A percentile compares a stretch with the other conserved stretches of the same genome.
Evolutionary conservation across 345 rosid genomes (phyloP).

Genomic region (Orychophragmus violaceus): DNA sequence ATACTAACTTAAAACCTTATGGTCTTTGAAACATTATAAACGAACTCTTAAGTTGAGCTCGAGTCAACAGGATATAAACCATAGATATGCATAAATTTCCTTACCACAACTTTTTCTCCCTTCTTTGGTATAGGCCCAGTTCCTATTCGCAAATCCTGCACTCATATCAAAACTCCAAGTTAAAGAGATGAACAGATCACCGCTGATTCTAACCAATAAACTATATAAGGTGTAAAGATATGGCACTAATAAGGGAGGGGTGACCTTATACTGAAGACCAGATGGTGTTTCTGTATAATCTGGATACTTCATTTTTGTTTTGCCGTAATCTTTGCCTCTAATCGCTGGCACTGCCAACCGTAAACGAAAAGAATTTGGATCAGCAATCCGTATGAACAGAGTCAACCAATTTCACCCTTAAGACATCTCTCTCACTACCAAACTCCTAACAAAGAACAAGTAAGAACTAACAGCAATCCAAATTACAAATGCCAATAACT

Average conservation of each 20-base stretch:
- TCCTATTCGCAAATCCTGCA: constrained; percentile 81
- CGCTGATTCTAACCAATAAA: background rate
- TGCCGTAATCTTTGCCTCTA: constrained; percentile 91
- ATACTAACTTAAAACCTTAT: background rate
- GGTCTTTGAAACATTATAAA: background rate
- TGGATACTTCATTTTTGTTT: constrained; percentile 77
- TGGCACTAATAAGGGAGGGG: background rate
- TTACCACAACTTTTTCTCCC: constrained; percentile 82
- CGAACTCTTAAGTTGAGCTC: background rate
- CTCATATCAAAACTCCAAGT: constrained; percentile 14
- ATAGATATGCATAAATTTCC: constrained; percentile 8
- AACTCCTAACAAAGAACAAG: background rate
- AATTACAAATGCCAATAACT: background rate
- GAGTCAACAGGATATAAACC: background rate
- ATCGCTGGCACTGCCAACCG: constrained; percentile 74
- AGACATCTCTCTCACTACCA: background rate
- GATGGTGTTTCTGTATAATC: constrained; percentile 73
- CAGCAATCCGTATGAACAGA: background rate
- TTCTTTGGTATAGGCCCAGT: constrained; percentile 66
- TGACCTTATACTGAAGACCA: constrained; percentile 93
- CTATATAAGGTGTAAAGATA: background rate
- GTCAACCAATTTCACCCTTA: background rate
- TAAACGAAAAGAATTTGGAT: background rate
- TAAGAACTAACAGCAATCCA: background rate
- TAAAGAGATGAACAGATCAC: constrained; percentile 3